A percentile compares a stretch with the other conserved stretches of the same genome.
phyloP scores from a whole-genome alignment of 331 rosid genomes.

The Pyrus hybrid region DNA sequence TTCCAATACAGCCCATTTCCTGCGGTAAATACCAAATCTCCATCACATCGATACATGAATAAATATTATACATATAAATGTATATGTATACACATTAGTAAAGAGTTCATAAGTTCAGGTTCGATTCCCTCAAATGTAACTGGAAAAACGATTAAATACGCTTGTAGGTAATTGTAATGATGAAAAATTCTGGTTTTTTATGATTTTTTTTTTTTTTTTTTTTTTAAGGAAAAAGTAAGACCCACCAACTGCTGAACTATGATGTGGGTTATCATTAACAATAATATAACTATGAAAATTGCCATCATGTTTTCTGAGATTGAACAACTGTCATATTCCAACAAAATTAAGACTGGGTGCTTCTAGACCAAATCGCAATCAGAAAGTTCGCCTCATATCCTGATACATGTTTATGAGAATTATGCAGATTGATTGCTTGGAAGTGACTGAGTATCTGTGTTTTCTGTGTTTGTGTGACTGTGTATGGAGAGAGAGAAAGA shows the following conservation, averaged over 20 bases:
- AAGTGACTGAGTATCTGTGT: too few relatives aligned
- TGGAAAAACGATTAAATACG: not conserved
- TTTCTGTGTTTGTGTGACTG: too few relatives aligned
- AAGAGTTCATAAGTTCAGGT: not conserved
- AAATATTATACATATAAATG: too few relatives aligned
- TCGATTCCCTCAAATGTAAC: not conserved
- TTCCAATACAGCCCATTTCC: slow-evolving; percentile 69
- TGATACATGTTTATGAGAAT: too few relatives aligned
- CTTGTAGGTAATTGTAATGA: not conserved
- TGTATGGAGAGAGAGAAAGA: too few relatives aligned
- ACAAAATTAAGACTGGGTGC: not conserved
- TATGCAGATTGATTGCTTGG: not conserved
- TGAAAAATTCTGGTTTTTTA: not conserved
- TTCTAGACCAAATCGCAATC: not conserved
- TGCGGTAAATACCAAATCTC: not conserved
- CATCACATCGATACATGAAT: too few relatives aligned
- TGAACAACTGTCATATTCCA: not conserved
- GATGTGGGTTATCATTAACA: not conserved
- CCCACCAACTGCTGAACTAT: not conserved
- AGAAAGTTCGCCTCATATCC: too few relatives aligned
- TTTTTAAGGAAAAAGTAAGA: not conserved
- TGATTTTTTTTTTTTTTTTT: not conserved
- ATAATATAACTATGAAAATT: not conserved
- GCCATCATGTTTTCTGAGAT: not conserved
- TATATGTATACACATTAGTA: not conserved